Base-by-base conservation (phyloP, 2,329 filamentous ascomycete genomes). In the Didymosphaeria variabile region DNA sequence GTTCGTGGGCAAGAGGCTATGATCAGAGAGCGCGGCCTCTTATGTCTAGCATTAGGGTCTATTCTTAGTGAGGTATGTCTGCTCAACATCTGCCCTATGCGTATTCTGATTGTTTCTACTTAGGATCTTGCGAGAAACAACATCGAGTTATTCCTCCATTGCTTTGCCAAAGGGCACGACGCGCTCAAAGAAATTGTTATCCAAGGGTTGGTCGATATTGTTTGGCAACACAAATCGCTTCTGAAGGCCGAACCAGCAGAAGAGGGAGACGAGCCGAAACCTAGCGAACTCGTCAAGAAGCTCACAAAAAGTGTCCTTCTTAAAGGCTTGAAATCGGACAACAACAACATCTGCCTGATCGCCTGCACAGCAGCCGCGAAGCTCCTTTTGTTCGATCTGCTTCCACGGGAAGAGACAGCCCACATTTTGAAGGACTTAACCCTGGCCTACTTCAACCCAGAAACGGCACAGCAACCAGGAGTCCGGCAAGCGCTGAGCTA, bases 1-100 rank as follows among this genome's bases (percentile, higher is more conserved):
- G 94, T 99, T 17, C 90, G 94, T 67, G 95, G 91, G 72, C 93
- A 97, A 69, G 94, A 98, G 75, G 92, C 93, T 5, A 93, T 94
- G 0, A 93, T 99, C 47, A 88, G 95, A 63, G 95, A 99, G 79
- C 88, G 93, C 59, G 95, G 95, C 19, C 83, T 99, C 13, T 85
- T 96, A 21, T 98, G 94, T 71, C 82, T 99, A 10, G 95, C 95
- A 4, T 84, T 99, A 10, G 97, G 93, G 77, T 94, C 94, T 68
- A 85, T 99, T 32, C 88, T 99, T 8, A 94, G 97, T 75, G 92
- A 93, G 81, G 86, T 88, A 74, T 63, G 80, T 47, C 23, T n/a
- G 19, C 23, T n/a, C 32, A 10, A 12, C 31, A 4, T 29, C 23
- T 12, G 29, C 8, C 31, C 12, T 23, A 19, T 21, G 21, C 21